These are phyloP conservation scores for Aspergillus terreus DNA, from an alignment of 2,329 filamentous ascomycete genomes.

Conservation along the genomic window DNA sequence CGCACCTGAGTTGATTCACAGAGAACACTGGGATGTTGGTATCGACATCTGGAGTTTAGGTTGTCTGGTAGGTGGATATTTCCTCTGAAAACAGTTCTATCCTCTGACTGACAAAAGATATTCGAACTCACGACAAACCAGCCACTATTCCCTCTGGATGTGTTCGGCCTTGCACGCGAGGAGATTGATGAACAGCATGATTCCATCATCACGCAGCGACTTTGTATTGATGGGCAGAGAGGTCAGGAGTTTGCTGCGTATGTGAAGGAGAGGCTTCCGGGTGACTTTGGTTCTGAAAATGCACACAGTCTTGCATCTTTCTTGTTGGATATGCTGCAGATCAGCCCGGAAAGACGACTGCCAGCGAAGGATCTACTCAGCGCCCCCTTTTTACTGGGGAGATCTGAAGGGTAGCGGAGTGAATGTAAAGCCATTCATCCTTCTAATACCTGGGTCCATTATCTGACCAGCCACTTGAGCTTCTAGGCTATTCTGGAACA, in stretches of 20 bases:
- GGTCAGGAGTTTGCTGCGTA: constrained; percentile 9
- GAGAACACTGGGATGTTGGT: constrained; percentile 9
- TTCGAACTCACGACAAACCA: constrained; percentile 20
- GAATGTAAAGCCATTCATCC: too few species aligned
- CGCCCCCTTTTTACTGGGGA: constrained; percentile 8
- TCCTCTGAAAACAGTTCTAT: not conserved
- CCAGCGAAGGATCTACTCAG: constrained; percentile 5
- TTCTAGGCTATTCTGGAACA: too few species aligned
- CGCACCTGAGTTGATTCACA: constrained; percentile 17
- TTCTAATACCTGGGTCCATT: not conserved
- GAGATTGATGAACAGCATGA: constrained; percentile 11
- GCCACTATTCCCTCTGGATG: constrained; percentile 13
- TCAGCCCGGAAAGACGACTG: constrained; percentile 3
- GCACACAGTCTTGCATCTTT: constrained; percentile 11
- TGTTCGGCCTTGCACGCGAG: constrained; percentile 13
- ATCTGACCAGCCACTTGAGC: too few species aligned
- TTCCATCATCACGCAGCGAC: constrained; percentile 5
- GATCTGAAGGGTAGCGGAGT: too few species aligned
- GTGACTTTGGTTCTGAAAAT: constrained; percentile 13
- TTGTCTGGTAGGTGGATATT: constrained; percentile 16
- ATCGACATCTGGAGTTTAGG: constrained; percentile 21
- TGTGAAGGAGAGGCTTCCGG: constrained; percentile 12
- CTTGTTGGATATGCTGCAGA: constrained; percentile 13
- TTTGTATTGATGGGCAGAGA: not conserved
- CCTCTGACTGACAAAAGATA: constrained; percentile 9